Base-by-base conservation (phyloP, 345 rosid genomes). In the Jatropha curcas region DNA sequence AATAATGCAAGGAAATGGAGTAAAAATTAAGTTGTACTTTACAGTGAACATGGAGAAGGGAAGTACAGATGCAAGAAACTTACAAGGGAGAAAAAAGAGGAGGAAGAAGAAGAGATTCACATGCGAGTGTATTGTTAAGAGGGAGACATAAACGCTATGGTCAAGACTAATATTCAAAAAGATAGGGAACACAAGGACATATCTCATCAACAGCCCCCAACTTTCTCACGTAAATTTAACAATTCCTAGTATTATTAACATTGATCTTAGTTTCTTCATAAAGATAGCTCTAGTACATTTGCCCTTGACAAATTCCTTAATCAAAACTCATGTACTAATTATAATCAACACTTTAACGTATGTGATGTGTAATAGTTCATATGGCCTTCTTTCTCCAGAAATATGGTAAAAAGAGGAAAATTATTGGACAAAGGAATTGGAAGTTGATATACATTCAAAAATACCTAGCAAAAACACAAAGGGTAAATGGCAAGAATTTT, bases 151-250 rank as follows among this genome's bases (percentile, higher is more conserved):
- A 79, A 74, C 51, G 70, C 70, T 71, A 48, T 35, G 61, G 78
- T 64, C 80, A 33, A 71, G 72, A 76, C 68, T 16, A 25, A 55
- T 48, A 63, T 67, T 76, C 63, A 61, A 60, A 46, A 62, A 43
- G 58, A 67, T 22, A 71, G 76, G 71, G 62, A 73, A 76, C 82
- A 80, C 46, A 60, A 60, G 53, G 46, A 67, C 62, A 55, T 46
- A 58, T 75, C 75, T 78, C 63, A 69, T 77, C 76, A 74, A 64
- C 73, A n/a, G n/a, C 63, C 22, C 51, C 71, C 69, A 19, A 60
- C 71, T 71, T 41, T 60, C 75, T 73, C 85, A 72, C 75, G 78
- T 82, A 71, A 77, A 37, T 39, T 71, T 65, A 74, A 74, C 65
- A 68, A 69, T 70, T 41, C 52, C 30, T 52, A 30, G 59, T 60